Conservation (phyloP, 371 early-diverging fungal genomes). For the Rhizopus delemar region DNA sequence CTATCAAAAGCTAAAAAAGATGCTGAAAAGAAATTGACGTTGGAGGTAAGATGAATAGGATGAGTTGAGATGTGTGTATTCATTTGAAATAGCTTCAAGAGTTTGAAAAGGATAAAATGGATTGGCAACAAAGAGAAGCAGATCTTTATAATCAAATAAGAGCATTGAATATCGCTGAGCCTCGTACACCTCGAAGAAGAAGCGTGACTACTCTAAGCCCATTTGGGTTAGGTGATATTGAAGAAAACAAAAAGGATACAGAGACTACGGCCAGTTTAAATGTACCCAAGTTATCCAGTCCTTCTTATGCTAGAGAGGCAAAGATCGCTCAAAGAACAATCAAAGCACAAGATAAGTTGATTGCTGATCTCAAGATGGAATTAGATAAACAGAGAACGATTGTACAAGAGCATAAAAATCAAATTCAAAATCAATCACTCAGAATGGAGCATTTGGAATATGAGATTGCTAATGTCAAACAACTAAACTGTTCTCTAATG, state of each 20-base stretch:
- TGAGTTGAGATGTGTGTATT: neutral
- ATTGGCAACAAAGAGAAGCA: conserved; percentile 52
- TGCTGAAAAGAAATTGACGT: conserved; percentile 39
- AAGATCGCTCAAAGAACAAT: conserved; percentile 56
- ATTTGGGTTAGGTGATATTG: conserved; percentile 37
- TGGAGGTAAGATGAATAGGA: conserved; percentile 28
- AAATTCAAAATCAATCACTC: conserved; percentile 45
- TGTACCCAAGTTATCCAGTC: conserved; percentile 38
- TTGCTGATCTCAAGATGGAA: conserved; percentile 44
- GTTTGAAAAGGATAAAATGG: conserved; percentile 45
- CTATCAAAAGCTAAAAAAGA: conserved; percentile 44
- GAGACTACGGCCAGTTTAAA: neutral
- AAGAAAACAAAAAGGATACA: conserved; percentile 14
- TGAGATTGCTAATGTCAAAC: conserved; percentile 63
- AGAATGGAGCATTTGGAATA: conserved; percentile 55
- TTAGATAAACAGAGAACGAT: conserved; percentile 42
- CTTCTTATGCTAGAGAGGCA: conserved; percentile 51
- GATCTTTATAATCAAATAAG: conserved; percentile 52
- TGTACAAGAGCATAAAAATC: conserved; percentile 40
- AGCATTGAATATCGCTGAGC: conserved; percentile 37
- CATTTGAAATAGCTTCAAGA: conserved; percentile 33
- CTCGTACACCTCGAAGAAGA: conserved; percentile 46
- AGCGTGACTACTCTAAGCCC: conserved; percentile 44
- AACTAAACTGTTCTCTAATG: conserved; percentile 70
- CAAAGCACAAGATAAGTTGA: conserved; percentile 53